Conservation (phyloP, 805 yeast genomes). For the Yarrowia bubula region DNA sequence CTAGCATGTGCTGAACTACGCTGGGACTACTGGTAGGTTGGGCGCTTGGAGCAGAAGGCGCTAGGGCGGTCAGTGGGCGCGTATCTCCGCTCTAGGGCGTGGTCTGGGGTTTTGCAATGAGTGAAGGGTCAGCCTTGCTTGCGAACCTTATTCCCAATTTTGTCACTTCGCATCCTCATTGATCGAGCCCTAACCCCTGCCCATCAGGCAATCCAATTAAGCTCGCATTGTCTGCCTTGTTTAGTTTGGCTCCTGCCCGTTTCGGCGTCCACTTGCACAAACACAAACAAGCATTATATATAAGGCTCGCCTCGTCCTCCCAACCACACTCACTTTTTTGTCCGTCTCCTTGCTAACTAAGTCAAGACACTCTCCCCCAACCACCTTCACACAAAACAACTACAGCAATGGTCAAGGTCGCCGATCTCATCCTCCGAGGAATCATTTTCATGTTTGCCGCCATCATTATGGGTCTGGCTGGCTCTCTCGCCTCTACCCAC, state of each 20-base stretch:
- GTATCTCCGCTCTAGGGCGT: no score
- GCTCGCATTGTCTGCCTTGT: slow-evolving; percentile 27
- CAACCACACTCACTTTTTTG: slow-evolving; percentile 39
- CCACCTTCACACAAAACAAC: not conserved
- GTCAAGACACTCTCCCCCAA: not conserved
- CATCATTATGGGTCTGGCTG: slow-evolving; percentile 82
- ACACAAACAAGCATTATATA: slow-evolving; percentile 23
- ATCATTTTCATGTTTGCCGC: slow-evolving; percentile 73
- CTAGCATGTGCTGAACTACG: not conserved
- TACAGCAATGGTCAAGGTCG: slow-evolving; percentile 34
- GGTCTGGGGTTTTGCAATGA: no score
- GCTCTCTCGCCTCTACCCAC: slow-evolving; percentile 65
- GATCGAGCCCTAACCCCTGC: slow-evolving; percentile 11
- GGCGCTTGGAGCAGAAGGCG: not conserved
- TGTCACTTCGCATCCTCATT: slow-evolving; percentile 2
- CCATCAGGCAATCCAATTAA: slow-evolving; percentile 25
- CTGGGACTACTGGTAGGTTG: no score
- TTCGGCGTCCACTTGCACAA: slow-evolving; percentile 23
- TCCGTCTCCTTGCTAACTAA: slow-evolving; percentile 34
- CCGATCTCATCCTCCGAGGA: slow-evolving; percentile 73
- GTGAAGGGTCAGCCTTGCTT: not conserved
- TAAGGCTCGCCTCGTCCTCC: not conserved
- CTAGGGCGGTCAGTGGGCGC: not conserved
- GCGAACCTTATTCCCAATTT: slow-evolving; percentile 14
- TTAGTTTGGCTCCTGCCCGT: slow-evolving; percentile 24